These are phyloP conservation scores for Cystobasidium tubakii DNA, from an alignment of 768 basidiomycete genomes.

Conservation along the genomic window DNA sequence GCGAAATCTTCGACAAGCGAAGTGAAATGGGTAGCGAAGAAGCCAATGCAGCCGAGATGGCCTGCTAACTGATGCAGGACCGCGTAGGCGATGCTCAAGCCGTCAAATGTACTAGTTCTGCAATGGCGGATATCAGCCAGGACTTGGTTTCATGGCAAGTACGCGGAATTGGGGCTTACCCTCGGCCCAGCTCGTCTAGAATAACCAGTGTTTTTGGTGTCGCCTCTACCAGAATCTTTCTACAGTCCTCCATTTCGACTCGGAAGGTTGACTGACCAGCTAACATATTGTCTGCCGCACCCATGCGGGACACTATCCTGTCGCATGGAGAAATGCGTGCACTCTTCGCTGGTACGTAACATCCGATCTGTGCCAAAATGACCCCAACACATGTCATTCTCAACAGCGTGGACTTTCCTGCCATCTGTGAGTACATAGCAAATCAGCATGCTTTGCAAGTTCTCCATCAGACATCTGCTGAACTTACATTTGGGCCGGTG, in stretches of 20 bases:
- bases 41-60: slow-evolving; percentile 79
- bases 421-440: slow-evolving; percentile 41
- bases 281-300: slow-evolving; percentile 56
- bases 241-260: slow-evolving; percentile 83
- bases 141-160: slow-evolving; percentile 5
- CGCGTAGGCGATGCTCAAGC: slow-evolving; percentile 96
- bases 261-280: slow-evolving; percentile 67
- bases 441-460: background rate
- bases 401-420: slow-evolving; percentile 59
- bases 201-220: slow-evolving; percentile 92
- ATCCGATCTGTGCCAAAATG: slow-evolving; percentile 82
- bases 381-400: slow-evolving; percentile 94
- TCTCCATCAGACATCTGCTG: background rate
- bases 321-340: slow-evolving; percentile 86
- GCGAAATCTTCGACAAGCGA: slow-evolving; percentile 87
- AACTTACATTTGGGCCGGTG: slow-evolving; percentile 61
- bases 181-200: slow-evolving; percentile 60
- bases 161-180: slow-evolving; percentile 24
- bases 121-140: slow-evolving; percentile 65
- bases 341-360: slow-evolving; percentile 78
- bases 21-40: slow-evolving; percentile 98
- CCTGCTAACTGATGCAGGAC: slow-evolving; percentile 92
- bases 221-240: slow-evolving; percentile 57
- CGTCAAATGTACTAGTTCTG: slow-evolving; percentile 94
- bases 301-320: slow-evolving; percentile 91